Evolutionary conservation across 1,139 yeast species (phyloP), one percentile per base, ranked within the genome.

Genomic region (Geotrichum histeridarum): DNA sequence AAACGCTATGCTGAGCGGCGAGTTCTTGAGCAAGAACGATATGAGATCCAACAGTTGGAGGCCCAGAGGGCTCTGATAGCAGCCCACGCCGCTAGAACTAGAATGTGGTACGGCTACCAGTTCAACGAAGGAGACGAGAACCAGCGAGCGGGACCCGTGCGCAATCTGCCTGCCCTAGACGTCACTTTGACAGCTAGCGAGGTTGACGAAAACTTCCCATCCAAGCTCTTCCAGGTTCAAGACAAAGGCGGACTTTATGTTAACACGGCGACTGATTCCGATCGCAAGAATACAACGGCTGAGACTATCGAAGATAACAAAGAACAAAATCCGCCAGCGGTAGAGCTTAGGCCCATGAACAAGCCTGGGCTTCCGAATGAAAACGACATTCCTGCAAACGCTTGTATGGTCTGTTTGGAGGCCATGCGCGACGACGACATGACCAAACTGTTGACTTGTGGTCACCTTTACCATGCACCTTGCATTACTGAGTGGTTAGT

Each of bases 401-500:
- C 51, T 8, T 52, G 54, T 33, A 48, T 48, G 30, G 46, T 52
- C 6, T 52, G 54, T 15, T 27, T 52, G 15, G 44, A 47, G 14
- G 47, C 35, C 12, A 52, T 52, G 54, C 32, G 17, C 6, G 35
- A 42, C 4, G 14, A 8, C 2, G 48, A 47, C 14, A 5, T 31
- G 18, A 47, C 54, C n/a, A 48, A 50, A 18, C 39, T 42, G 18
- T 30, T 52, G 31, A 33, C 39, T 12, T 52, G 54, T 31, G 36
- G 48, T 3, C 51, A 53, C 35, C 31, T 49, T 15, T 53, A 42
- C 30, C 56, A 53, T 22, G 42, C 50, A 8, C 27, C 39, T 5
- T 53, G 56, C 39, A 49, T 53, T 17, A 33, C 45, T 8, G 48
- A 46, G 30, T 53, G 56, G 56, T 33, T 53, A 8, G 47, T 46